phyloP scores from a whole-genome alignment of 169 alveolate species.

The Plasmodium yoelii region DNA sequence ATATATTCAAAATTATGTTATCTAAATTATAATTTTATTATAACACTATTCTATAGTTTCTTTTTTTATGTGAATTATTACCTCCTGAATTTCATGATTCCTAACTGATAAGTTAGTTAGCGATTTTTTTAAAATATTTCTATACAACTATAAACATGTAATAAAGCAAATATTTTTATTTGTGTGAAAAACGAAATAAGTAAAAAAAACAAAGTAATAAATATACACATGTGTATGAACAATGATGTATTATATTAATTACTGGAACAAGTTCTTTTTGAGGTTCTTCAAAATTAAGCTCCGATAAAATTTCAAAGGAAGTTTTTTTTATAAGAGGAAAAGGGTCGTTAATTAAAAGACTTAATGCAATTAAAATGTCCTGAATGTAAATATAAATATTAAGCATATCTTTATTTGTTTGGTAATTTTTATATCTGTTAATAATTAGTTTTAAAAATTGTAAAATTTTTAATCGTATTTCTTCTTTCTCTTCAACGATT shows the following conservation, averaged over 20 bases:
- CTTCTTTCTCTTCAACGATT: constrained; percentile 72
- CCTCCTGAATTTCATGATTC: constrained; percentile 48
- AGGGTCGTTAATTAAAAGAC: constrained; percentile 54
- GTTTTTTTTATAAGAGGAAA: constrained; percentile 48
- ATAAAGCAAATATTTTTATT: not conserved
- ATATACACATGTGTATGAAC: not conserved
- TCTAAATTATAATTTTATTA: no score
- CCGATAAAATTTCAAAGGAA: constrained; percentile 48
- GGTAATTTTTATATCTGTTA: constrained; percentile 15
- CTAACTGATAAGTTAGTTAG: constrained; percentile 17
- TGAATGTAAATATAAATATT: constrained; percentile 28
- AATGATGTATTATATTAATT: not conserved
- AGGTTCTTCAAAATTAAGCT: constrained; percentile 8
- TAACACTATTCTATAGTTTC: not conserved
- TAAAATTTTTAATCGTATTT: constrained; percentile 54
- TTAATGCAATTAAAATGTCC: constrained; percentile 34
- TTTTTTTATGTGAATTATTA: not conserved
- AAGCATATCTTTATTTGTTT: constrained; percentile 4
- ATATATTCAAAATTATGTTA: no score
- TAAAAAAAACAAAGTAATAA: not conserved
- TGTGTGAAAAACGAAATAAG: not conserved
- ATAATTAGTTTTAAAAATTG: constrained; percentile 45
- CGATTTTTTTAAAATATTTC: constrained; percentile 24
- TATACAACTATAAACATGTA: constrained; percentile 20
- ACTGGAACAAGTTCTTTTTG: constrained; percentile 39